phyloP scores from a whole-genome alignment of 306 rosid genomes.

The Trichosanthes cucumerina region DNA sequence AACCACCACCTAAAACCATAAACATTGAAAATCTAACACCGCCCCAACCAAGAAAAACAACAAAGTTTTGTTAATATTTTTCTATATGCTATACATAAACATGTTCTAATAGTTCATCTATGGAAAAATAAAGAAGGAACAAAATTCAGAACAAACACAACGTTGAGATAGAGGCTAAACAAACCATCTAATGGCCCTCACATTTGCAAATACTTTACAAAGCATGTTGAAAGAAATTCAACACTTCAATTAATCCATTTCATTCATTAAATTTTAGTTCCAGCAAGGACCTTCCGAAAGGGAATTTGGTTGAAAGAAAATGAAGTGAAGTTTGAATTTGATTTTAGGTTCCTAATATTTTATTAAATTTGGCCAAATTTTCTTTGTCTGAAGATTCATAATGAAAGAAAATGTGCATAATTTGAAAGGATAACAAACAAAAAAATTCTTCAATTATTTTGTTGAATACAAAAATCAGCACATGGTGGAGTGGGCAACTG shows the following conservation, averaged over 20 bases:
- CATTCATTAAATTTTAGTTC: background rate
- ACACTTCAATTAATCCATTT: background rate
- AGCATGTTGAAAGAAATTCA: background rate
- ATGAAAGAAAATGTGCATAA: too few relatives aligned
- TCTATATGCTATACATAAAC: background rate
- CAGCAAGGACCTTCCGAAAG: background rate
- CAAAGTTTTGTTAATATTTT: background rate
- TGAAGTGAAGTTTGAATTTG: background rate
- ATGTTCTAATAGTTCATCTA: background rate
- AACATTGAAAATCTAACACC: background rate
- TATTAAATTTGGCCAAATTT: background rate
- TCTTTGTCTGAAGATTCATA: background rate
- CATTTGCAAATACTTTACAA: background rate
- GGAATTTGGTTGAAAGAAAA: background rate
- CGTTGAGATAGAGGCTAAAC: slow-evolving; percentile 51
- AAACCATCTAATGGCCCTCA: slow-evolving; percentile 24
- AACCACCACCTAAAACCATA: background rate
- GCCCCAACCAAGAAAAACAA: background rate
- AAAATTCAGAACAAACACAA: slow-evolving; percentile 11
- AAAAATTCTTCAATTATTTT: background rate
- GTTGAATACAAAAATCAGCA: background rate
- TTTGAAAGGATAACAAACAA: too few relatives aligned
- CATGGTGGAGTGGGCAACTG: background rate
- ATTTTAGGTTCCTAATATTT: background rate
- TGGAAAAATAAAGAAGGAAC: background rate